phyloP scores from a whole-genome alignment of 139 green algal genomes.

The Tetradesmus lagerheimii region DNA sequence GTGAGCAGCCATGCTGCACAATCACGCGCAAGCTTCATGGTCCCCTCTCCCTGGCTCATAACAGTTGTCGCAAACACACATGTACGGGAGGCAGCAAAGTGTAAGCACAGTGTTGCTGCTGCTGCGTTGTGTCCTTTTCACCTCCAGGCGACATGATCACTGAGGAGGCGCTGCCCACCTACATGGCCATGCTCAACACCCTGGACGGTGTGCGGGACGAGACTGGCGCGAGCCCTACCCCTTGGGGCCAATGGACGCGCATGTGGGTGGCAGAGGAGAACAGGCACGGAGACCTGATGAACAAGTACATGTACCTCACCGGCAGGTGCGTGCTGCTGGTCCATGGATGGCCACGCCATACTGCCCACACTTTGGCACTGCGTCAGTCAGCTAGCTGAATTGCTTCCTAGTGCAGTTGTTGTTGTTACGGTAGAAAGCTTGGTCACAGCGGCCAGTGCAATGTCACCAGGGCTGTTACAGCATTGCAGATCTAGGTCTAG shows the following conservation, averaged over 20 bases:
- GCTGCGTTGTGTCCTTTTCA: background rate
- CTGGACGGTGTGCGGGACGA: slow-evolving; percentile 96
- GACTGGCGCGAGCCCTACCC: slow-evolving; percentile 83
- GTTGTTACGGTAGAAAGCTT: no score
- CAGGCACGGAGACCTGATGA: slow-evolving; percentile 98
- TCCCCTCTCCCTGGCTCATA: no score
- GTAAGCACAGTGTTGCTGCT: no score
- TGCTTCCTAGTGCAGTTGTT: no score
- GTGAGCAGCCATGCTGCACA: slow-evolving; percentile 50
- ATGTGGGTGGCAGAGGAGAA: slow-evolving; percentile 98
- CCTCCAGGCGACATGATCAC: slow-evolving; percentile 94
- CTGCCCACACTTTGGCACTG: no score
- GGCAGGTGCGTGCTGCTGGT: slow-evolving; percentile 55
- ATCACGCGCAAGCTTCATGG: background rate
- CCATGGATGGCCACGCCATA: no score
- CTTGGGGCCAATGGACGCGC: slow-evolving; percentile 92
- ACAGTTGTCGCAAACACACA: no score
- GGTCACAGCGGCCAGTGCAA: no score
- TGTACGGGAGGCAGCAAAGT: no score
- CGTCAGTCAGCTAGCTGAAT: no score
- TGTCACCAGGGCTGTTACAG: no score
- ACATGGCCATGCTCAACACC: slow-evolving; percentile 99
- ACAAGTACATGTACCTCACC: slow-evolving; percentile 95
- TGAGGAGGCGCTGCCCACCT: slow-evolving; percentile 99
- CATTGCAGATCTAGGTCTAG: no score